Evolutionary conservation across 2,329 filamentous ascomycete species (phyloP), one percentile per base, ranked within the genome.

Genomic region (Scedosporium minutisporum): DNA sequence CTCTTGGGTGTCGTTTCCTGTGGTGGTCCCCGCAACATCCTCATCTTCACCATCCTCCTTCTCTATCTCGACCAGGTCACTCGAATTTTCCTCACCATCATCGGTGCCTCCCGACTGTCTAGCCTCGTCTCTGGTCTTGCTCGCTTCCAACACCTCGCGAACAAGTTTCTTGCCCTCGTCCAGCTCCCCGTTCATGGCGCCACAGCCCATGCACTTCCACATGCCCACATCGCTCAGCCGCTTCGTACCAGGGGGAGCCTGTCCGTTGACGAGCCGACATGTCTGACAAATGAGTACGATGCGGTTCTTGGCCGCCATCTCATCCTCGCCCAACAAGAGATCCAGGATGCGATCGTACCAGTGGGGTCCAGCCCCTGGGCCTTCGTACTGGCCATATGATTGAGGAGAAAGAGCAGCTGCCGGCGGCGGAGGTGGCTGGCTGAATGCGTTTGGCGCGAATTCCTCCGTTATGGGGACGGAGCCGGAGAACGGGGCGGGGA

Each of bases 311-410:
- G 93, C 85, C 12, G 90, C 87, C 4, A 90, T 96, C 75, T 99
- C 95, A 70, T 99, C 95, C 71, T 99, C 95, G 59, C 95, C 95
- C 0, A 99, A 82, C 27, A 99, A 84, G 0, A 96, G 85, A 70
- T 99, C 95, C 63, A 99, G 80, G 61, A 99, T 87, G 63, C 93
- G 86, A 72, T 99, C 95, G 75, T 97, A 99, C 95, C 95, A 99
- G 71, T 89, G 87, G 16, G 86, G 73, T 63, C 80, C 79, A 21
- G 71, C 66, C 18, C 70, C 63, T 7, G 71, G 65, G 18, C 68
- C 64, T 65, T 62, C 61, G 55, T 58, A 58, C 18, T 55, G 61
- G n/a, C 51, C 53, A 18, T 12, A 12, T 33, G 53, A 25, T 23
- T 58, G 61, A 1, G 41, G 16, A 25, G 58, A 41, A 41, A 25